A percentile compares a stretch with the other conserved stretches of the same genome.
These are phyloP conservation scores for Kuraishia cidri DNA, from an alignment of 805 yeast species.

Conservation along the genomic window DNA sequence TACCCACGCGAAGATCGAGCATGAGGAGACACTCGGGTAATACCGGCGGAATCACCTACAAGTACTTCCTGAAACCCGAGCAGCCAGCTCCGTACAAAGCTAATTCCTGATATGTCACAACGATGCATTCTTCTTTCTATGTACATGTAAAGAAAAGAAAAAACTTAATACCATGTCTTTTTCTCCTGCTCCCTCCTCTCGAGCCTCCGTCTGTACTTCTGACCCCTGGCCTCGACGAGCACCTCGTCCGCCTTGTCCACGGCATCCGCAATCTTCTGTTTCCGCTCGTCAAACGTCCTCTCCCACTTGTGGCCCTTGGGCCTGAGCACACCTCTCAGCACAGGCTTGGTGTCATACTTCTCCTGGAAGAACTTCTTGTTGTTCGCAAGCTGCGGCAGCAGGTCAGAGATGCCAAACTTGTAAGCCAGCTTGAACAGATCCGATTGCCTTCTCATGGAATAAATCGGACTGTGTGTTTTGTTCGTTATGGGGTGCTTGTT, in stretches of 20 bases:
- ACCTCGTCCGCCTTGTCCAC: slow-evolving; percentile 57
- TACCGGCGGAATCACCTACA: background rate
- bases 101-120: too few species aligned
- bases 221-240: slow-evolving; percentile 57
- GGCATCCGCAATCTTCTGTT: slow-evolving; percentile 56
- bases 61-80: slow-evolving; percentile 2
- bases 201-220: slow-evolving; percentile 32
- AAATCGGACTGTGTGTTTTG: slow-evolving; percentile 68
- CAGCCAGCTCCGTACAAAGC: too few species aligned
- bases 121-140: too few species aligned
- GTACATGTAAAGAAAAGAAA: too few species aligned
- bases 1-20: background rate
- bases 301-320: slow-evolving; percentile 84
- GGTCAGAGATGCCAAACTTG: slow-evolving; percentile 69
- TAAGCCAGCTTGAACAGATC: slow-evolving; percentile 78
- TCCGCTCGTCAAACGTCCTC: slow-evolving; percentile 50
- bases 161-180: slow-evolving; percentile 27
- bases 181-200: slow-evolving; percentile 28
- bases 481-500: slow-evolving; percentile 79
- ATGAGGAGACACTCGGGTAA: background rate
- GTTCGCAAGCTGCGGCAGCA: slow-evolving; percentile 60
- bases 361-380: slow-evolving; percentile 68
- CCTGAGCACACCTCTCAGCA: slow-evolving; percentile 66
- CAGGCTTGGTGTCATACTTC: slow-evolving; percentile 58
- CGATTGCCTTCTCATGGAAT: slow-evolving; percentile 74